Evolutionary conservation across 768 basidiomycete genomes (phyloP), one percentile per base, ranked within the genome.

Genomic region (Calocybe cyanea): DNA sequence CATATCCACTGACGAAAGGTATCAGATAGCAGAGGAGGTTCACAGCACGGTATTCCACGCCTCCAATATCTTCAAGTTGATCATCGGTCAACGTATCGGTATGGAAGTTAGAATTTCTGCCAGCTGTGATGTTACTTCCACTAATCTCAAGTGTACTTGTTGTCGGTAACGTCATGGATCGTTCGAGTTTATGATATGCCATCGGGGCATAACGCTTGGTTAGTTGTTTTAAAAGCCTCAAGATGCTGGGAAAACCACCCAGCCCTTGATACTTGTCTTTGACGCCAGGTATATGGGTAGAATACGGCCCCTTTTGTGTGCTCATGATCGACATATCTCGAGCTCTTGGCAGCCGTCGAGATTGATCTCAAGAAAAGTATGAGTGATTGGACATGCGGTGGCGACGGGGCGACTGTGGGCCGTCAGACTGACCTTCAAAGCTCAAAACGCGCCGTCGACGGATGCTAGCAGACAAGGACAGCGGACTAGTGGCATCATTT

Each of bases 21-120:
- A 78, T 69, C 8, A 78, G 51, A 55, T 71, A 78, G 48, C 71
- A 77, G 53, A 78, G 60, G 44, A 77, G 47, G 42, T 69, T 67
- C 53, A 89, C 61, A 2, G 85, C 83, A 2, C 79, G 64, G 60
- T 83, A 89, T 64, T 92, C 89, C 18, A 85, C 77, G 0, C 87
- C 87, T 2, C 87, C 87, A 14, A 92, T 63, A 51, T 81, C 73
- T 57, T 88, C 86, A 45, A 86, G 58, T 57, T 89, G 75, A 15
- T 86, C 83, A 50, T 80, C 74, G 2, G 75, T 77, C 56, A 92
- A 59, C 50, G 61, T 72, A 24, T 77, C 76, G 10, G 69, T 74
- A 32, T 66, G 61, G 50, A 82, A 77, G 50, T 76, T 67, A 5
- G 78, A 82, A 56, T 86, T 87, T 15, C 82, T 64, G 3, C 80